phyloP scores from a whole-genome alignment of 495 filamentous ascomycete species.

The Talaromyces liani region DNA sequence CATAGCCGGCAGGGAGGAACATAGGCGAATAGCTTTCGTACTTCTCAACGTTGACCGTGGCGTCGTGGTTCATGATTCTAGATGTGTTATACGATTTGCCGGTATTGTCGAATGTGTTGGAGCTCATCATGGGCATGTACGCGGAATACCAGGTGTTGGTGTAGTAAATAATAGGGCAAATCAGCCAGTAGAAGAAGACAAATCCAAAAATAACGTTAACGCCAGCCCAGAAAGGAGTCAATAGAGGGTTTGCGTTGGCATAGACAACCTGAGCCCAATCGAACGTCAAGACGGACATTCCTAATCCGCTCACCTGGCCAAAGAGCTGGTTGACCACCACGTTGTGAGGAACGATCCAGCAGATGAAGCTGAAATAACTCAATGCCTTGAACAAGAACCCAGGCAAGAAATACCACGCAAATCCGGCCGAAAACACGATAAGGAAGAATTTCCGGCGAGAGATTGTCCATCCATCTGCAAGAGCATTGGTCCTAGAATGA shows the following conservation, averaged over 20 bases:
- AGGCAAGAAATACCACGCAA: conserved; percentile 76
- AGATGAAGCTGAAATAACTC: conserved; percentile 84
- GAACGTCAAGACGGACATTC: conserved; percentile 81
- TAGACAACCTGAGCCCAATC: conserved; percentile 93
- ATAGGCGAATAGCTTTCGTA: conserved; percentile 39
- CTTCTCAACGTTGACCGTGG: conserved; percentile 31
- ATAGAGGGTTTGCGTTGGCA: conserved; percentile 70
- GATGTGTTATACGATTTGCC: conserved; percentile 34
- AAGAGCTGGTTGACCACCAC: conserved; percentile 64
- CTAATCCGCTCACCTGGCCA: conserved; percentile 57
- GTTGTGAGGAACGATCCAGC: conserved; percentile 78
- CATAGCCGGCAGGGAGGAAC: conserved; percentile 41
- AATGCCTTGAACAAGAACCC: conserved; percentile 80
- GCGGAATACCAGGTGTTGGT: conserved; percentile 58
- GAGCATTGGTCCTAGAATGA: conserved; percentile 72
- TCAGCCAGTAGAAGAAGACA: conserved; percentile 81
- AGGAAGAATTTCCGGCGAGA: conserved; percentile 80
- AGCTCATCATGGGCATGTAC: conserved; percentile 39
- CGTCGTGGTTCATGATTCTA: conserved; percentile 33
- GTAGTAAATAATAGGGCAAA: conserved; percentile 70
- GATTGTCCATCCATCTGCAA: conserved; percentile 79
- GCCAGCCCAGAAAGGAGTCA: conserved; percentile 89
- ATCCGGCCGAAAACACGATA: conserved; percentile 54
- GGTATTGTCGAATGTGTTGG: conserved; percentile 41
- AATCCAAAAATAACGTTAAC: conserved; percentile 82